phyloP scores from a whole-genome alignment of 352 stramenopile genomes.

The Pythium insidiosum region DNA sequence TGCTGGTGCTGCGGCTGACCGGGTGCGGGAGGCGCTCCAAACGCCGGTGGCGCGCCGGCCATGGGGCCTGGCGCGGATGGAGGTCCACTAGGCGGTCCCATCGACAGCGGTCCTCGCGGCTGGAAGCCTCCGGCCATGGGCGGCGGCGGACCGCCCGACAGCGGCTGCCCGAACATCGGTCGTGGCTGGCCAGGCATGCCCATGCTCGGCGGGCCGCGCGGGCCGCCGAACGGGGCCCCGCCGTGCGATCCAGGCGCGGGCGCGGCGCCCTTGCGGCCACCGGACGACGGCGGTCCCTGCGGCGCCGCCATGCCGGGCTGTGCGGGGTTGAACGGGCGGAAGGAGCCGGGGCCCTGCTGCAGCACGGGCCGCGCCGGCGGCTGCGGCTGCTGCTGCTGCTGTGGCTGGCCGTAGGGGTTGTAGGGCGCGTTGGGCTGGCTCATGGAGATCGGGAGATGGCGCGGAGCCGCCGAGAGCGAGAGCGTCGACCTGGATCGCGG shows the following conservation, averaged over 20 bases:
- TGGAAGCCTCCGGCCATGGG: constrained; percentile 1
- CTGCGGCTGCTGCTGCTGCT: constrained; percentile 19
- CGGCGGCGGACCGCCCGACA: constrained; percentile 5
- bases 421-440: constrained; percentile 4
- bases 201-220: not conserved
- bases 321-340: constrained; percentile 62
- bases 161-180: constrained; percentile 11
- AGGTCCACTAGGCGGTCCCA: constrained; percentile 2
- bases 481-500: too few species aligned
- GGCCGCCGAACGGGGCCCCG: not conserved
- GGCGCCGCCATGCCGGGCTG: too few species aligned
- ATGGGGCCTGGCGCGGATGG: not conserved
- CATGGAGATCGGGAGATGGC: not conserved
- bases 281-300: constrained; percentile 12
- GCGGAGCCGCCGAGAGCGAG: not conserved
- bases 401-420: constrained; percentile 27
- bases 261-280: constrained; percentile 4
- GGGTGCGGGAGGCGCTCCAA: constrained; percentile 2
- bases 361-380: not conserved
- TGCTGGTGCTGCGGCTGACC: too few species aligned
- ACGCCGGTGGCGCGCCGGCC: constrained; percentile 7
- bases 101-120: not conserved
- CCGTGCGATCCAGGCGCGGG: not conserved
- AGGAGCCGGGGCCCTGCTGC: constrained; percentile 21
- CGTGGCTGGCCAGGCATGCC: constrained; percentile 4